phyloP scores from a whole-genome alignment of 371 early-diverging fungal species.

The Zancudomyces culisetae region DNA sequence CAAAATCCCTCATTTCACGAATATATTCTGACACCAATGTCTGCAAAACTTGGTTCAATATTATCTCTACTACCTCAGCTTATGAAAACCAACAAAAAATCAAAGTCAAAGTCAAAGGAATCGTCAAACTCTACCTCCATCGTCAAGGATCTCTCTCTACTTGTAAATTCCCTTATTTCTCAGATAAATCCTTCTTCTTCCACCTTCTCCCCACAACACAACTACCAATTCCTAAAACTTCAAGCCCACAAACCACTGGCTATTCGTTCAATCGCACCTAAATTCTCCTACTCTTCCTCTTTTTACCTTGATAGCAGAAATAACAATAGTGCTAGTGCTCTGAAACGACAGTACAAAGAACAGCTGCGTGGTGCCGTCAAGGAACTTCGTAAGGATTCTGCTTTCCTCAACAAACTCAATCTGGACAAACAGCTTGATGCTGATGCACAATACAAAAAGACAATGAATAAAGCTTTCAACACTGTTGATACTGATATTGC shows the following conservation, averaged over 20 bases:
- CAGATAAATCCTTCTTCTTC: background rate
- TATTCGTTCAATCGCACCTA: constrained; percentile 73
- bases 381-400: constrained; percentile 82
- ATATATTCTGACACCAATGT: no score
- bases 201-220: constrained; percentile 18
- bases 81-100: no score
- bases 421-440: constrained; percentile 45
- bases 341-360: constrained; percentile 59
- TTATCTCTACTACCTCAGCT: no score
- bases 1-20: no score
- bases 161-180: background rate
- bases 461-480: constrained; percentile 57
- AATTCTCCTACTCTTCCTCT: constrained; percentile 60
- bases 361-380: constrained; percentile 84
- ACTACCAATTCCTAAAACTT: constrained; percentile 49
- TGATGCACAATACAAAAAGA: constrained; percentile 65
- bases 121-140: background rate
- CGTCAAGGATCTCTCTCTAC: background rate
- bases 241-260: constrained; percentile 74
- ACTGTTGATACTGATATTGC: no score
- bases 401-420: constrained; percentile 61
- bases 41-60: no score
- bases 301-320: constrained; percentile 41
- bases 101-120: background rate
- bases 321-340: constrained; percentile 52